A percentile compares a stretch with the other conserved stretches of the same genome.
Conservation (phyloP, 805 yeast genomes). For the Zygotorulaspora danielsina region DNA sequence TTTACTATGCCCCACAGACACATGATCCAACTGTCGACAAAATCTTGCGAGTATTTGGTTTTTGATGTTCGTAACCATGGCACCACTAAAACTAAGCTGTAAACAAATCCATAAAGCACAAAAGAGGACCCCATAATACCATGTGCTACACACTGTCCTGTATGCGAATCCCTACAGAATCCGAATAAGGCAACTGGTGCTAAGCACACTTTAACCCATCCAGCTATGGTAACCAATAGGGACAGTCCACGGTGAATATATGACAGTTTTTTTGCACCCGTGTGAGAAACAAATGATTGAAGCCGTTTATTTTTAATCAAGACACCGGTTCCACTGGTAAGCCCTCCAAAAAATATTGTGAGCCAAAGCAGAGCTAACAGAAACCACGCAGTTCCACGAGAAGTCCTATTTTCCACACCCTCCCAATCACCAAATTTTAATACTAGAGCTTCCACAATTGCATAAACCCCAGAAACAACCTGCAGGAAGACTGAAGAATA, state of each 20-base stretch:
- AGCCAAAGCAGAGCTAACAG: slow-evolving; percentile 41
- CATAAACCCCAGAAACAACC: slow-evolving; percentile 44
- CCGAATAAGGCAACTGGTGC: slow-evolving; percentile 84
- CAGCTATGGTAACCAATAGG: slow-evolving; percentile 46
- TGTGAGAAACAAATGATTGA: slow-evolving; percentile 36
- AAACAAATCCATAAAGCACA: slow-evolving; percentile 69
- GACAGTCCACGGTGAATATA: slow-evolving; percentile 45
- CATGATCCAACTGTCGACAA: slow-evolving; percentile 76
- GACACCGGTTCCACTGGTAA: slow-evolving; percentile 50
- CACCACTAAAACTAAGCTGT: slow-evolving; percentile 59
- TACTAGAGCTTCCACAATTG: slow-evolving; percentile 52
- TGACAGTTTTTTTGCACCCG: slow-evolving; percentile 37
- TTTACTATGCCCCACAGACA: slow-evolving; percentile 89
- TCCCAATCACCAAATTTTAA: slow-evolving; percentile 60
- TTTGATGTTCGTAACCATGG: slow-evolving; percentile 65
- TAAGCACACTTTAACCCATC: slow-evolving; percentile 76
- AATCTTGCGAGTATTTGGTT: slow-evolving; percentile 68
- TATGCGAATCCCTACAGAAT: slow-evolving; percentile 75
- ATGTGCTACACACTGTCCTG: slow-evolving; percentile 96
- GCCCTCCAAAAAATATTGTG: slow-evolving; percentile 51
- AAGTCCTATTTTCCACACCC: slow-evolving; percentile 63
- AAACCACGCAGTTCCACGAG: slow-evolving; percentile 66
- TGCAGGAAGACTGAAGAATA: slow-evolving; percentile 47
- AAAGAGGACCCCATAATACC: slow-evolving; percentile 96
- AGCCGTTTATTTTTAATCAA: slow-evolving; percentile 35